phyloP scores from a whole-genome alignment of 2,329 filamentous ascomycete genomes.

The Sclerotiophoma versabilis region DNA sequence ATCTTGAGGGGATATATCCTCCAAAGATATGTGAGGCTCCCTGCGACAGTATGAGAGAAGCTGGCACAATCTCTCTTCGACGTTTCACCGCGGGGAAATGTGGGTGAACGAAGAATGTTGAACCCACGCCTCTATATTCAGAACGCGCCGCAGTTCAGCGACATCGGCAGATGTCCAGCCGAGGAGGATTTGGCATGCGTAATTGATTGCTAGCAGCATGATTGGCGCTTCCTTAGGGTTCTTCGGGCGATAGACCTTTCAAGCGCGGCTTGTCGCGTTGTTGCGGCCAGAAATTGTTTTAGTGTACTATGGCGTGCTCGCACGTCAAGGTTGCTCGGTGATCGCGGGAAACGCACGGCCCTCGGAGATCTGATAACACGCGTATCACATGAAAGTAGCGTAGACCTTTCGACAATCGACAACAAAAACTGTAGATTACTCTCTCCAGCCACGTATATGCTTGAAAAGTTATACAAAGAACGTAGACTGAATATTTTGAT shows the following conservation, averaged over 20 bases:
- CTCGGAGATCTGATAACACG: conserved; percentile 37
- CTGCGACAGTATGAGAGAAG: conserved; percentile 19
- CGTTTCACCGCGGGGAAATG: conserved; percentile 26
- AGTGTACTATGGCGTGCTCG: conserved; percentile 40
- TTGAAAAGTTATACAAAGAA: too few species aligned
- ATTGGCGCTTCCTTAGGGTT: conserved; percentile 34
- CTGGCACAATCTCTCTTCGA: conserved; percentile 17
- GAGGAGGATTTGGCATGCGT: conserved; percentile 31
- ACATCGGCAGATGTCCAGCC: conserved; percentile 39
- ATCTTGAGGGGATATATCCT: conserved; percentile 33
- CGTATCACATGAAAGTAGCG: too few species aligned
- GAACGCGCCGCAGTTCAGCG: conserved; percentile 32
- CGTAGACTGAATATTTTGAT: too few species aligned
- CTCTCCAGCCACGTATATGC: too few species aligned
- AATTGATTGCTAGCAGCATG: conserved; percentile 28
- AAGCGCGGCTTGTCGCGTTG: conserved; percentile 35
- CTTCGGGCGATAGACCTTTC: conserved; percentile 36
- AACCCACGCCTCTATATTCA: conserved; percentile 22
- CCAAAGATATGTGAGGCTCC: conserved; percentile 17
- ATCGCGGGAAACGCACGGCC: conserved; percentile 25
- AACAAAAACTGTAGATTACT: too few species aligned
- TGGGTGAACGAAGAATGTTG: conserved; percentile 19
- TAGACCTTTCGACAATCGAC: too few species aligned
- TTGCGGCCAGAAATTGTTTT: conserved; percentile 35
- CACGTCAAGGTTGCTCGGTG: conserved; percentile 19